Evolutionary conservation across 257 asterid species (phyloP), one percentile per base, ranked within the genome.

Genomic region (Rehmannia glutinosa): DNA sequence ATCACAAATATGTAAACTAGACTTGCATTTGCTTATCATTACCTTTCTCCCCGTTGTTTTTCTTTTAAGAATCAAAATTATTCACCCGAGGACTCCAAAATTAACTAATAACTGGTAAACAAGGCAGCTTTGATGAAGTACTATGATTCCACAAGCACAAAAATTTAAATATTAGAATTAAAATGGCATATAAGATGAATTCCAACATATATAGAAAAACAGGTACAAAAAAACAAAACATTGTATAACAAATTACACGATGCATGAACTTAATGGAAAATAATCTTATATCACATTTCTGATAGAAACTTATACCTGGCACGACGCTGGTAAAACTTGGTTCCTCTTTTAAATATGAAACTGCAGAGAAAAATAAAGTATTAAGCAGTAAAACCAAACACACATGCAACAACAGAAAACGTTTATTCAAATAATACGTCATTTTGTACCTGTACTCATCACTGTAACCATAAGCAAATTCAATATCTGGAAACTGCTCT

Each of bases 261-360:
- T n/a, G n/a, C n/a, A n/a, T n/a, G n/a, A n/a, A n/a, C n/a, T n/a
- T n/a, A n/a, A n/a, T n/a, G n/a, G n/a, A n/a, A n/a, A n/a, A n/a
- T n/a, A n/a, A n/a, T n/a, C n/a, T n/a, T n/a, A n/a, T n/a, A n/a
- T n/a, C n/a, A n/a, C n/a, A n/a, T n/a, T n/a, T n/a, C n/a, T n/a
- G 39, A 54, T 6, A 8, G 36, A 70, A 56, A 58, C 20, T 56
- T 43, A 50, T 33, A 91, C 97, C 95, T 89, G 75, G 85, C 87
- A 66, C 98, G 96, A 19, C 97, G 80, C 77, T 84, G 83, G 79
- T 90, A 92, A 70, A 90, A 90, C 71, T 83, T 74, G 57, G 98
- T 90, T 60, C 71, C 90, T 72, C 80, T 80, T 70, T 85, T 92
- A 51, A 92, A 84, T 23, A 87, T 57, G 42, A 89, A 90, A 81